Evolutionary conservation across 176 grass and related monocot species (phyloP).

Genomic region (Poa annua): DNA sequence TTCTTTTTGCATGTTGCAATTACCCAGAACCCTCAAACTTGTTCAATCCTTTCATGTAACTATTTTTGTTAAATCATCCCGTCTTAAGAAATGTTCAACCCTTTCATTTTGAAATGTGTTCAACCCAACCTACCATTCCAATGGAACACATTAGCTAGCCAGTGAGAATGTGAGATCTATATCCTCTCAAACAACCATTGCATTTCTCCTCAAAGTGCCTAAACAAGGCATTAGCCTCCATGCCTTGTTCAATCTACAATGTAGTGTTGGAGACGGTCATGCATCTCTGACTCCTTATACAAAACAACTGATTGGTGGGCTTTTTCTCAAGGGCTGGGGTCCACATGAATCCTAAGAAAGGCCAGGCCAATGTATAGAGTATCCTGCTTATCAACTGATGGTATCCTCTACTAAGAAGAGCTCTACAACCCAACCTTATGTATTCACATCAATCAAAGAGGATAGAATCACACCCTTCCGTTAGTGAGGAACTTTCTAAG

Average conservation of each 20-base stretch:
- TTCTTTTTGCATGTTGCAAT: not conserved
- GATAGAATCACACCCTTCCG: too few species aligned
- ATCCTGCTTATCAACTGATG: not conserved
- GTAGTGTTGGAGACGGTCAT: too few species aligned
- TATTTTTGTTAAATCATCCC: not conserved
- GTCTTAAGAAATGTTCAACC: not conserved
- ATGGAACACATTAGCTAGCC: not conserved
- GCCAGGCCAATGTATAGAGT: too few species aligned
- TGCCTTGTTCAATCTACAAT: too few species aligned
- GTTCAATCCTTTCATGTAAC: not conserved
- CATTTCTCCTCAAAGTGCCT: too few species aligned
- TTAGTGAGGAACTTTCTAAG: too few species aligned
- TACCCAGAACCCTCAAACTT: not conserved
- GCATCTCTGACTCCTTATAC: too few species aligned
- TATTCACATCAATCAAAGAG: too few species aligned
- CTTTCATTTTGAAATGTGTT: not conserved
- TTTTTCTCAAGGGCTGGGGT: too few species aligned
- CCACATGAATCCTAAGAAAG: too few species aligned
- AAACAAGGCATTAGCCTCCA: too few species aligned
- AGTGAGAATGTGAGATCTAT: not conserved
- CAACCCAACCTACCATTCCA: not conserved
- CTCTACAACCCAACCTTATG: not conserved
- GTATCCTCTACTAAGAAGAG: conserved; percentile 3
- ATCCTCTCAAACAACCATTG: not conserved
- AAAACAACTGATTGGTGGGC: too few species aligned